These are phyloP conservation scores for Globisporangium paddicum DNA, from an alignment of 352 stramenopile species.

Conservation along the genomic window DNA sequence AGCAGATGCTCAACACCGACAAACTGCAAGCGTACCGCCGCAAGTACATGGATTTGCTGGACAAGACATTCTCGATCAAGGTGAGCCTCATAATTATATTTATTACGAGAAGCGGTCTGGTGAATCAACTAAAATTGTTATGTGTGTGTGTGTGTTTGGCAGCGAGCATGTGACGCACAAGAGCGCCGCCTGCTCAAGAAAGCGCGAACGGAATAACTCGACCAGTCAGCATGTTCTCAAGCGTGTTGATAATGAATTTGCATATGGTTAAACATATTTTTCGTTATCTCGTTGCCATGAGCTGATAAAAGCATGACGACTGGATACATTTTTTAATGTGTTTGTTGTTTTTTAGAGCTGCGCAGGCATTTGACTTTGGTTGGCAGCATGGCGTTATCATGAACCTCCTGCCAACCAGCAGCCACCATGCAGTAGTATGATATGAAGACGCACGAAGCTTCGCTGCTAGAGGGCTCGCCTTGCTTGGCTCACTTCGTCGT, in stretches of 20 bases:
- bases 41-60: slow-evolving; percentile 57
- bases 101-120: neutral
- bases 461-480: no score
- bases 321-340: neutral
- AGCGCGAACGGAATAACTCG: slow-evolving; percentile 15
- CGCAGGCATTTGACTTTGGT: no score
- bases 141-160: neutral
- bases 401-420: neutral
- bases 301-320: neutral
- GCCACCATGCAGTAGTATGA: neutral
- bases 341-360: neutral
- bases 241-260: neutral
- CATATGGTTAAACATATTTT: neutral
- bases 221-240: neutral
- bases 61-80: slow-evolving; percentile 64
- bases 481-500: slow-evolving; percentile 9
- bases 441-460: neutral
- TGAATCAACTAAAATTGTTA: neutral
- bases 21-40: slow-evolving; percentile 56
- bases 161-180: slow-evolving; percentile 25
- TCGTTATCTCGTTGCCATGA: neutral
- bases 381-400: neutral
- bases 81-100: slow-evolving; percentile 11
- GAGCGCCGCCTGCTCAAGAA: slow-evolving; percentile 18
- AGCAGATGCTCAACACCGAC: slow-evolving; percentile 54